Base-by-base conservation (phyloP, 495 filamentous ascomycete species). In the Xylaria venustula region DNA sequence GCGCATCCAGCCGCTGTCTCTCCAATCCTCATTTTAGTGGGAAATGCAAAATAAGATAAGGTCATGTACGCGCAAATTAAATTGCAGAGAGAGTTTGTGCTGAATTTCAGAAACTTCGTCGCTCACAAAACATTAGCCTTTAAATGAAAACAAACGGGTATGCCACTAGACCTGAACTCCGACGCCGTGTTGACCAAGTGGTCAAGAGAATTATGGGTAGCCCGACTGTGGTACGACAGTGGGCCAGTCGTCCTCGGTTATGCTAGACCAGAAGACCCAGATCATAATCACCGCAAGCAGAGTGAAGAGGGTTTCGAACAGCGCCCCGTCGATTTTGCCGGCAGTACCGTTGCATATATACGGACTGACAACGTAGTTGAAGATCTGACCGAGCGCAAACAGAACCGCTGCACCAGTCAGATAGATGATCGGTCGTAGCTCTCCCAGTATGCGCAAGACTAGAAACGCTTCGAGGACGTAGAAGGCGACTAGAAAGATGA, bases 181-280 rank as follows among this genome's bases (percentile, higher is more conserved):
- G 25, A 68, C 62, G 61, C 67, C 67, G 66, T 62, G 60, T 37
- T 44, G 22, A 52, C 19, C 64, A 68, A 68, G 50, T 32, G 65
- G 62, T 25, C 25, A 68, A 60, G 58, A 62, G 19, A 60, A 62
- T 65, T 51, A 74, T 62, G 65, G 49, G 45, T 72, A 73, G 54
- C 62, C 61, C 15, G 66, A 41, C 22, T 64, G 54, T 36, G 68
- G 63, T 54, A 60, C 66, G 25, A 63, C 64, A 51, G 88, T 83
- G 1, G 94, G 92, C 94, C 94, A 99, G 77, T 97, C 93, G 69
- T 99, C 94, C 76, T 99, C 94, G 4, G 94, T 99, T 68, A 99
- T 99, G 78, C 91, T 96, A 41, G 91, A 93, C 94, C 95, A 98
- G 81, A 99, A 99, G 63, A 89, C 69, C 93, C 93, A 99, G 49